phyloP scores from a whole-genome alignment of 345 rosid species.

The Alliaria petiolata region DNA sequence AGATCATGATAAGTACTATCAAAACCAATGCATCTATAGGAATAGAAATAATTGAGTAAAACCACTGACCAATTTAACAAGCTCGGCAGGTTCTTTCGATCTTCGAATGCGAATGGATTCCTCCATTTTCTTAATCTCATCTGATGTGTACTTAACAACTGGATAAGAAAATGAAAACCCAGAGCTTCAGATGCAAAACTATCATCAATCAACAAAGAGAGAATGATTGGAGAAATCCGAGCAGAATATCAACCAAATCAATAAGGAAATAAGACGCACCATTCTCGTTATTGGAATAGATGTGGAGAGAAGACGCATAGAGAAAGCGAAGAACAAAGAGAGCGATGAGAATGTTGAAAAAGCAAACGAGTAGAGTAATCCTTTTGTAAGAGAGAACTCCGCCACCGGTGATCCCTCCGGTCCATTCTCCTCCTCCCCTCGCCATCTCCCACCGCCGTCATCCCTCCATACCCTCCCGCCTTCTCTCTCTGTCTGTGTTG shows the following conservation, averaged over 20 bases:
- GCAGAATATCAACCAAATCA: background rate
- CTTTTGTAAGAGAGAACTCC: constrained; percentile 68
- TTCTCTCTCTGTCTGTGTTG: background rate
- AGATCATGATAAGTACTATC: background rate
- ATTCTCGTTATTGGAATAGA: constrained; percentile 49
- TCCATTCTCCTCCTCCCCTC: constrained; percentile 59
- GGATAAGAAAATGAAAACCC: background rate
- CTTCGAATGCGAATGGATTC: constrained; percentile 85
- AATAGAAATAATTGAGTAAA: background rate
- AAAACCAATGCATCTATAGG: background rate
- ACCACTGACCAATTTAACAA: constrained; percentile 55
- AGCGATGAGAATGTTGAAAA: constrained; percentile 83
- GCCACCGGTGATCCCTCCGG: constrained; percentile 43
- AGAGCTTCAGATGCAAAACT: constrained; percentile 1
- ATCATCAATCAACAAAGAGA: background rate
- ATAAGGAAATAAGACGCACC: constrained; percentile 16
- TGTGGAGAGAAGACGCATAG: constrained; percentile 74
- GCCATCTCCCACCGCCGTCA: constrained; percentile 56
- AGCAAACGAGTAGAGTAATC: constrained; percentile 76
- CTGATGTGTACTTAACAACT: constrained; percentile 72
- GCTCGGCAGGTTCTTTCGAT: constrained; percentile 56
- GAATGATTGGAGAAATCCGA: too few species aligned
- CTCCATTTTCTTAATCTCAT: constrained; percentile 87
- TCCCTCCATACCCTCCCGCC: constrained; percentile 40
- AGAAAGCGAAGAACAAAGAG: constrained; percentile 86